These are phyloP conservation scores for Hymenoscyphus repandus DNA, from an alignment of 2,329 filamentous ascomycete genomes.

Conservation along the genomic window DNA sequence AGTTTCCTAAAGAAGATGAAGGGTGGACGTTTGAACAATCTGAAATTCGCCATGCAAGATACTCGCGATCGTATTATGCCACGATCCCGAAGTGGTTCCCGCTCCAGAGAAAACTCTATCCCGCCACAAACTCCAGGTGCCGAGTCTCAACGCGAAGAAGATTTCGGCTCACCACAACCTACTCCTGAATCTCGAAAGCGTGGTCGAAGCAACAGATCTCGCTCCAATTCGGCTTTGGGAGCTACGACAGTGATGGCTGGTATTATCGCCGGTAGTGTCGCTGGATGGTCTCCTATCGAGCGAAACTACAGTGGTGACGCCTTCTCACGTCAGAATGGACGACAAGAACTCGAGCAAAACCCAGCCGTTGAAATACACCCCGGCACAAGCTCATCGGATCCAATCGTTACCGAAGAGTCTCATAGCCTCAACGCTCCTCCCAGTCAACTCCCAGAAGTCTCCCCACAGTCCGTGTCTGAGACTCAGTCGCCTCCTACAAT, in stretches of 20 bases:
- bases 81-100: constrained; percentile 57
- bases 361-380: constrained; percentile 43
- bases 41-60: constrained; percentile 73
- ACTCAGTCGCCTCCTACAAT: not conserved
- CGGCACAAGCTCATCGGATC: constrained; percentile 42
- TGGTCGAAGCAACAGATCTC: constrained; percentile 61
- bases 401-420: constrained; percentile 39
- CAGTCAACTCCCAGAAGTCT: constrained; percentile 25
- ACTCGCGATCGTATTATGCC: constrained; percentile 65
- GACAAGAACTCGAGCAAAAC: constrained; percentile 36
- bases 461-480: constrained; percentile 5
- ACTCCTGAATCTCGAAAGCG: constrained; percentile 59
- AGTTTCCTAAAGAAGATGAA: constrained; percentile 75
- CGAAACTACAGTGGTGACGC: constrained; percentile 36
- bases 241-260: constrained; percentile 79
- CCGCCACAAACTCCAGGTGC: constrained; percentile 61
- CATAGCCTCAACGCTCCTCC: constrained; percentile 23
- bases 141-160: constrained; percentile 44
- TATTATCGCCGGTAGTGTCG: constrained; percentile 71
- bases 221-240: constrained; percentile 63
- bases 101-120: constrained; percentile 59
- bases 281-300: constrained; percentile 72
- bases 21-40: constrained; percentile 74
- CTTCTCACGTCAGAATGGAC: constrained; percentile 25
- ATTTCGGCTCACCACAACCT: constrained; percentile 42